Conservation (phyloP, 2,329 filamentous ascomycete species). For the Colletotrichum lupini region DNA sequence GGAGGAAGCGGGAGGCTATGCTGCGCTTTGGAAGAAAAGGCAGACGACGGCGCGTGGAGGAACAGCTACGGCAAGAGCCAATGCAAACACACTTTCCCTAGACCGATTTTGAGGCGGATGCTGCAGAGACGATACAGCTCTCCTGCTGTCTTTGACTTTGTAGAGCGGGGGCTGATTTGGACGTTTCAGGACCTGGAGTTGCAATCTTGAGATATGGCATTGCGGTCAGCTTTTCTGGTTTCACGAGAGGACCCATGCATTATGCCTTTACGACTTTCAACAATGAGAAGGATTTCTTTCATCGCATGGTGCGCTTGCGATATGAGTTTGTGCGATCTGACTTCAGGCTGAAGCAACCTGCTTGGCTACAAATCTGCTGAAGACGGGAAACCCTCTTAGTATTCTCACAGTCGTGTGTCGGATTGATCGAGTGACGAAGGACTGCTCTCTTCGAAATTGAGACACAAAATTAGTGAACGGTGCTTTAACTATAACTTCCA, state of each 20-base stretch:
- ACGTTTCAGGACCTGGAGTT: constrained; percentile 12
- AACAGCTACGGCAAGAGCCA: not conserved
- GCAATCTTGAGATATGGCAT: constrained; percentile 17
- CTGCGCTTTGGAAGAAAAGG: not conserved
- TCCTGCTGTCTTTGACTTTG: constrained; percentile 2
- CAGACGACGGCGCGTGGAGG: constrained; percentile 4
- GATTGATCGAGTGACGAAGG: too few relatives aligned
- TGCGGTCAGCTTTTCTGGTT: constrained; percentile 21
- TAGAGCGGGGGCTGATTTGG: not conserved
- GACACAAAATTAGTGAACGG: too few relatives aligned
- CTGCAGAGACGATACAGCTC: not conserved
- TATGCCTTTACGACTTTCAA: constrained; percentile 12
- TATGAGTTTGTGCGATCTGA: not conserved
- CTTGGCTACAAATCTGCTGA: not conserved
- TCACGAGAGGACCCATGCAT: constrained; percentile 22
- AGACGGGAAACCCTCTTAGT: not conserved
- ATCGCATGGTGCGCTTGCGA: not conserved
- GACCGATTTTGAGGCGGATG: constrained; percentile 5
- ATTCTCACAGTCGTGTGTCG: too few relatives aligned
- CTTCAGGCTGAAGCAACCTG: not conserved
- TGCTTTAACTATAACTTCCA: too few relatives aligned
- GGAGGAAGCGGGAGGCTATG: not conserved
- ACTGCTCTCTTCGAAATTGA: too few relatives aligned
- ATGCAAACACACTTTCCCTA: constrained; percentile 1
- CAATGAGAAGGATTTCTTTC: not conserved